phyloP scores from a whole-genome alignment of 2,329 filamentous ascomycete genomes.

The Penicillium sp. region DNA sequence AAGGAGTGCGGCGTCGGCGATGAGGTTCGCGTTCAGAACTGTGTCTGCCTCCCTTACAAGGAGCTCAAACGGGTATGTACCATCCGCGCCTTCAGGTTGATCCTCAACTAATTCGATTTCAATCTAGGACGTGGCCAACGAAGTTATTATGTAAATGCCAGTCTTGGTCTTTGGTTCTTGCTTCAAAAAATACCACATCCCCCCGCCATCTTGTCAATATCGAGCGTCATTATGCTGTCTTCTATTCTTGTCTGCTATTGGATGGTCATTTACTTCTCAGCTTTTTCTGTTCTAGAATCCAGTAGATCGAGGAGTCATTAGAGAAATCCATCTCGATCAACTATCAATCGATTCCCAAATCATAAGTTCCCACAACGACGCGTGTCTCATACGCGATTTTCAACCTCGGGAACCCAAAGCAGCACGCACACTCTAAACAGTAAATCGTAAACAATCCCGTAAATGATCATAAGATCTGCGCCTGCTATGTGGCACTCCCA shows the following conservation, averaged over 20 bases:
- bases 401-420: background rate
- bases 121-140: slow-evolving; percentile 43
- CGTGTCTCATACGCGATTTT: background rate
- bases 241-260: slow-evolving; percentile 11
- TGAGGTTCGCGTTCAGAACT: slow-evolving; percentile 95
- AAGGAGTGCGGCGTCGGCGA: slow-evolving; percentile 95
- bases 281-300: slow-evolving; percentile 13
- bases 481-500: background rate
- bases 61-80: slow-evolving; percentile 85
- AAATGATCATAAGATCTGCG: background rate
- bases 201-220: slow-evolving; percentile 19
- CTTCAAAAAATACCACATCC: slow-evolving; percentile 15
- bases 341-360: background rate
- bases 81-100: background rate
- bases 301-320: slow-evolving; percentile 8
- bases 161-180: slow-evolving; percentile 12
- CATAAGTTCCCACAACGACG: background rate
- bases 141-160: slow-evolving; percentile 78
- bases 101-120: slow-evolving; percentile 1
- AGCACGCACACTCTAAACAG: background rate
- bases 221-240: slow-evolving; percentile 17
- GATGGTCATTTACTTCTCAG: slow-evolving; percentile 19
- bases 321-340: slow-evolving; percentile 1
- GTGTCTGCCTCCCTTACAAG: slow-evolving; percentile 95
- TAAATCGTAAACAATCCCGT: background rate